Evolutionary conservation across 1,284 basidiomycete genomes (phyloP).

Genomic region (Rhizoctonia solani): DNA sequence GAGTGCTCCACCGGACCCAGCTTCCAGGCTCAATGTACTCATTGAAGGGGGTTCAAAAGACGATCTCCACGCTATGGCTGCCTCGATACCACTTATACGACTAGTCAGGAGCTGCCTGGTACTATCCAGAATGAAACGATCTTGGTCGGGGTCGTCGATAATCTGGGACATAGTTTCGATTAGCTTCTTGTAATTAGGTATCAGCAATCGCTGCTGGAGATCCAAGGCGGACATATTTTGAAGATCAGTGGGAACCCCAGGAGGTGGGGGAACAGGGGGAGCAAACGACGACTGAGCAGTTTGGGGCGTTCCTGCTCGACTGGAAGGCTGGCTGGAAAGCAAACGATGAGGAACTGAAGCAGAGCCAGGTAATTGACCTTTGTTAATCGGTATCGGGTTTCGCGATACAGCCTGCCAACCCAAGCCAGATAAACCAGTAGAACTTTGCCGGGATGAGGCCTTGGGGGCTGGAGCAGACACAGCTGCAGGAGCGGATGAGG

Average conservation of each 20-base stretch:
- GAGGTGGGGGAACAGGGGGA: conserved; percentile 2
- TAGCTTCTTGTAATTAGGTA: conserved; percentile 14
- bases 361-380: background rate
- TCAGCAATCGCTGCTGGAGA: conserved; percentile 12
- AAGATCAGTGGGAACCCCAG: conserved; percentile 5
- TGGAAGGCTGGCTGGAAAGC: conserved; percentile 11
- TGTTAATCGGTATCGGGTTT: background rate
- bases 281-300: background rate
- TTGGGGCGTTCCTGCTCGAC: conserved; percentile 3
- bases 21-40: background rate
- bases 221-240: background rate
- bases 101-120: background rate
- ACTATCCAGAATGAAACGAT: background rate
- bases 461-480: background rate
- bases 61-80: conserved; percentile 1
- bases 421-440: background rate
- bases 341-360: background rate
- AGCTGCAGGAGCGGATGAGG: conserved; percentile 13
- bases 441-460: background rate
- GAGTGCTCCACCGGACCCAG: conserved; percentile 1
- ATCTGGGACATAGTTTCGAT: conserved; percentile 12
- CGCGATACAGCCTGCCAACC: background rate
- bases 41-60: conserved; percentile 1
- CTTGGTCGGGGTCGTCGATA: conserved; percentile 14
- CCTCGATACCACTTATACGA: conserved; percentile 14